Evolutionary conservation across 2,329 filamentous ascomycete genomes (phyloP).

Genomic region (Neonectria coccinea): DNA sequence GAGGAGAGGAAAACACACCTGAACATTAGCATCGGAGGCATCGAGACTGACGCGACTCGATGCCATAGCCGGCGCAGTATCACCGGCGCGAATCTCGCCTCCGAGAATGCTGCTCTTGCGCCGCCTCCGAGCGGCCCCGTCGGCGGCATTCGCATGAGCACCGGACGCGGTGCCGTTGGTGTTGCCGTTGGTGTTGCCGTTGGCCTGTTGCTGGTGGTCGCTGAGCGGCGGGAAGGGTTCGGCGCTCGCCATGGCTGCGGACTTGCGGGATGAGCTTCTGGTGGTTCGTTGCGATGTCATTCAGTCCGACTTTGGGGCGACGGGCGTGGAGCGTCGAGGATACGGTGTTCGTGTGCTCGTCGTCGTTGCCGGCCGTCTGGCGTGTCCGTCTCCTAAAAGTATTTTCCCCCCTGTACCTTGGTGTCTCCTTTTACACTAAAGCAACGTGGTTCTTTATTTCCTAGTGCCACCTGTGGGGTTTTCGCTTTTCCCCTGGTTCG

Average conservation of each 20-base stretch:
- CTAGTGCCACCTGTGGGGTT: background rate
- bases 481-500: background rate
- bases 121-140: constrained; percentile 58
- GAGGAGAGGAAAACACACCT: constrained; percentile 28
- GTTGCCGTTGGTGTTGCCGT: constrained; percentile 39
- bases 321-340: background rate
- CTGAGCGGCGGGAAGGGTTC: constrained; percentile 69
- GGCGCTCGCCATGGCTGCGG: constrained; percentile 55
- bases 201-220: constrained; percentile 60
- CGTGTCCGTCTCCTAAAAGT: background rate
- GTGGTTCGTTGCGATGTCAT: constrained; percentile 19
- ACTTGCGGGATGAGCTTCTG: constrained; percentile 17
- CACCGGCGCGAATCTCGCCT: constrained; percentile 64
- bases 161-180: constrained; percentile 37
- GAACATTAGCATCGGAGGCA: constrained; percentile 37
- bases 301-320: background rate
- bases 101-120: constrained; percentile 69
- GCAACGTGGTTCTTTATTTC: background rate
- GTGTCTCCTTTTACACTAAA: background rate
- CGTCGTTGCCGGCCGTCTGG: background rate
- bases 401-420: constrained; percentile 1
- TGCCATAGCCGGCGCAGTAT: constrained; percentile 67
- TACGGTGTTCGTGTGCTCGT: constrained; percentile 4
- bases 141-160: constrained; percentile 45
- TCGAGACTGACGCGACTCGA: constrained; percentile 62